Percentiles rank a stretch among this genome's conserved stretches.
Evolutionary conservation across 208 protist genomes (phyloP).

Genomic region (Crithidia expoeki): DNA sequence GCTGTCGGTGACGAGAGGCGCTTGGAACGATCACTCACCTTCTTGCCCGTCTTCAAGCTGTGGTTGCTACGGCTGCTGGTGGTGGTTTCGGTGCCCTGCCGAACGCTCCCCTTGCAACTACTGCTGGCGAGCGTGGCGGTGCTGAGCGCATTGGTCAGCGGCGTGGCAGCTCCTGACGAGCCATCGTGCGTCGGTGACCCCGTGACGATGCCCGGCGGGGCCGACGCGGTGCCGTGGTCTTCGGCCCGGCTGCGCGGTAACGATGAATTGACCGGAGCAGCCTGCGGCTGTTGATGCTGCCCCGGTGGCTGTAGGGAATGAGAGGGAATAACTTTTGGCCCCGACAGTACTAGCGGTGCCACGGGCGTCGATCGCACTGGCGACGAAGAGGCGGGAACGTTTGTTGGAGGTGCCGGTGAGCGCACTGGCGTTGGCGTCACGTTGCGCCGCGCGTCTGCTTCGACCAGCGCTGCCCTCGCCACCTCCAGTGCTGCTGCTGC

Average conservation of each 20-base stretch:
- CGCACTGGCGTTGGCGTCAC: constrained; percentile 10
- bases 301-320: background rate
- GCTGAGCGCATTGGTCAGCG: background rate
- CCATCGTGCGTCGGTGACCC: background rate
- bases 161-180: background rate
- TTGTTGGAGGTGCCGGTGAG: constrained; percentile 1
- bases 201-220: background rate
- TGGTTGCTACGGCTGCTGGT: background rate
- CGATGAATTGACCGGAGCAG: background rate
- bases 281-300: background rate
- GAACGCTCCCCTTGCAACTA: background rate
- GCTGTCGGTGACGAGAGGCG: background rate
- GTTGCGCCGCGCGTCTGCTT: constrained; percentile 18
- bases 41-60: background rate
- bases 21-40: background rate
- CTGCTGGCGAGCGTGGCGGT: background rate
- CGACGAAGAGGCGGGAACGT: background rate
- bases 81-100: background rate
- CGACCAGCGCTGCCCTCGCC: constrained; percentile 15
- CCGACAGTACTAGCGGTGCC: background rate
- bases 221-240: background rate
- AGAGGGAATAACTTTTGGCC: background rate
- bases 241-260: background rate
- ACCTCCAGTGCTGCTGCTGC: constrained; percentile 43
- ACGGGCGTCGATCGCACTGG: background rate